Percentiles rank a stretch among this genome's conserved stretches.
These are phyloP conservation scores for Monosporascus sp. DNA, from an alignment of 2,329 filamentous ascomycete species.

Conservation along the genomic window DNA sequence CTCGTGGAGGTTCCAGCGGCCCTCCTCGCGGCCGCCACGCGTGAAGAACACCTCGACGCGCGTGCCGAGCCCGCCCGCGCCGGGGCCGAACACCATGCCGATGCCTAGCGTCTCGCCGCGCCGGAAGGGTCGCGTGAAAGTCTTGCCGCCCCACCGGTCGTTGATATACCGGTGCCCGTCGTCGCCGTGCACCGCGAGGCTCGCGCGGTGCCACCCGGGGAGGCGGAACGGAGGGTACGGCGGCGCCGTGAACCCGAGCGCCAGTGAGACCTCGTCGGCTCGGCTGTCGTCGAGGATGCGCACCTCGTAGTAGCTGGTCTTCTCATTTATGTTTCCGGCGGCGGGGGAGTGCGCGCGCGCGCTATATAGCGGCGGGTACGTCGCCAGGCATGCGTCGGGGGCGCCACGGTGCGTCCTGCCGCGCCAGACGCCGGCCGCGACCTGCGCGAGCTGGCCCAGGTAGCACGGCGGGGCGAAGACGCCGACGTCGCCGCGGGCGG, in stretches of 20 bases:
- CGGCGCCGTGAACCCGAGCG: slow-evolving; percentile 64
- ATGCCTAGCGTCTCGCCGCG: slow-evolving; percentile 64
- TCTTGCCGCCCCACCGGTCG: slow-evolving; percentile 65
- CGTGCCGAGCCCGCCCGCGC: slow-evolving; percentile 28
- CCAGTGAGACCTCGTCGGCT: slow-evolving; percentile 44
- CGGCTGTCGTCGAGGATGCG: slow-evolving; percentile 42
- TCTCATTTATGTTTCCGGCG: slow-evolving; percentile 27
- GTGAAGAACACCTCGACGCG: slow-evolving; percentile 65
- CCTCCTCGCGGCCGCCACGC: slow-evolving; percentile 53
- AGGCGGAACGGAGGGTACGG: slow-evolving; percentile 75
- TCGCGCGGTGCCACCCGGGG: slow-evolving; percentile 76
- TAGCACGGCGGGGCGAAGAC: slow-evolving; percentile 47
- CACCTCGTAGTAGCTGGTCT: slow-evolving; percentile 70
- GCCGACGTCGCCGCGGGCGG: slow-evolving; percentile 47
- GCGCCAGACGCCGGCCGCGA: slow-evolving; percentile 48
- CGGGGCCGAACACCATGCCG: slow-evolving; percentile 57
- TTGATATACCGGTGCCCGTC: slow-evolving; percentile 74
- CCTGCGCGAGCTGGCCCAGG: slow-evolving; percentile 40
- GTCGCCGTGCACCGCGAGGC: slow-evolving; percentile 71
- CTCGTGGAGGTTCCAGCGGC: slow-evolving; percentile 69
- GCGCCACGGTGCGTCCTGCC: slow-evolving; percentile 36
- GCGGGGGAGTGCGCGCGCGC: slow-evolving; percentile 54
- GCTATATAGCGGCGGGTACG: slow-evolving; percentile 64
- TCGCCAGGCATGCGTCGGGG: slow-evolving; percentile 60
- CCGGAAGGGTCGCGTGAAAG: slow-evolving; percentile 61